Percentiles rank a stretch among this genome's conserved stretches.
phyloP scores from a whole-genome alignment of 2,329 filamentous ascomycete genomes.

The Passalora sequoiae region DNA sequence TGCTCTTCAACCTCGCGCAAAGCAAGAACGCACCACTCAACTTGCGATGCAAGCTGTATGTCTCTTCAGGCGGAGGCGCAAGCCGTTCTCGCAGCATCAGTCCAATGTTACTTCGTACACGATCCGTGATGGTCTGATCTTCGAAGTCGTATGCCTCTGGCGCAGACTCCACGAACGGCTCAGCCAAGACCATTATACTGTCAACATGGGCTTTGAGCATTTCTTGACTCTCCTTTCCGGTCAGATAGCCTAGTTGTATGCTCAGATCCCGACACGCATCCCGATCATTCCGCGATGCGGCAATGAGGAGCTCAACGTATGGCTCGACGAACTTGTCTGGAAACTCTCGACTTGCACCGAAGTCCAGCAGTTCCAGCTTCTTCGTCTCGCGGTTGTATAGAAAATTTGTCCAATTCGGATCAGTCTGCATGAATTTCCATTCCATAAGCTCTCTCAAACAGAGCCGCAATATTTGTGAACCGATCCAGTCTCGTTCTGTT shows the following conservation, averaged over 20 bases:
- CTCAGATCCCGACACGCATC: slow-evolving; percentile 27
- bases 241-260: slow-evolving; percentile 67
- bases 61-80: slow-evolving; percentile 91
- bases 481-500: slow-evolving; percentile 88
- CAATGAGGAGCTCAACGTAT: slow-evolving; percentile 75
- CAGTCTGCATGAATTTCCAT: slow-evolving; percentile 98
- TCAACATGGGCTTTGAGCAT: slow-evolving; percentile 92
- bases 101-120: slow-evolving; percentile 82
- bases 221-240: slow-evolving; percentile 73
- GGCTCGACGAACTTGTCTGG: slow-evolving; percentile 71
- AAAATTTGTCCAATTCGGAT: slow-evolving; percentile 99
- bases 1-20: slow-evolving; percentile 78
- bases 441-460: slow-evolving; percentile 90
- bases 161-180: slow-evolving; percentile 74
- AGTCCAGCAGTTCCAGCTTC: slow-evolving; percentile 87
- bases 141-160: slow-evolving; percentile 86
- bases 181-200: slow-evolving; percentile 82
- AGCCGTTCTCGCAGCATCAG: slow-evolving; percentile 87
- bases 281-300: slow-evolving; percentile 58
- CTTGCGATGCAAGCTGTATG: slow-evolving; percentile 91
- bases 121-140: slow-evolving; percentile 92
- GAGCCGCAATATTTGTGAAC: slow-evolving; percentile 84
- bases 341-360: slow-evolving; percentile 85
- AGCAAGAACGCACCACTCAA: slow-evolving; percentile 90
- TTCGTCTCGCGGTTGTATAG: slow-evolving; percentile 67